Evolutionary conservation across 2,329 filamentous ascomycete genomes (phyloP), one percentile per base, ranked within the genome.

Genomic region (Sclerotinia trifoliorum): DNA sequence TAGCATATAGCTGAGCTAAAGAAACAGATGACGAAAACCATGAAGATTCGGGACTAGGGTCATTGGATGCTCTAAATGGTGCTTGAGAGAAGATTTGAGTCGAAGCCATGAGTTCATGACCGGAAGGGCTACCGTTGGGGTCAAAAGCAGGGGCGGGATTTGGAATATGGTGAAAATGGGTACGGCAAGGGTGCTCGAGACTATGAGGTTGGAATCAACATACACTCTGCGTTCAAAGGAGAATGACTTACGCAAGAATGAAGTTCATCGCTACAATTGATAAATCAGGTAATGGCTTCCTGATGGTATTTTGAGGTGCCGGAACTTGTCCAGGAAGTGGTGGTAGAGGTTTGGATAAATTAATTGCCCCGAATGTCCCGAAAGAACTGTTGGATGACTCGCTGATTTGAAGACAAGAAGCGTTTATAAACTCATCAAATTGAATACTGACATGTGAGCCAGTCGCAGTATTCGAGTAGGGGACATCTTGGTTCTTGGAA

Each of bases 21-120:
- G 70, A 66, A 7, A 70, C 49, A 1, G 32, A 57, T 24, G 70
- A 66, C 4, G 57, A 65, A n/a, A 52, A 55, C 68, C 70, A 72
- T 5, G 67, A 69, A 1, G 42, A 4, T 48, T 56, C 35, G 7
- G 70, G 26, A 26, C 5, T 11, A 62, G 44, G 11, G 3, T 26
- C 55, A n/a, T 54, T 3, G 39, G 71, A 71, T 24, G 71, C 52
- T 19, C 35, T 44, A 7, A 51, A 17, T 8, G 73, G 74, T 7
- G 74, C 73, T 44, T 69, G 57, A 2, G 70, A 60, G 58, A 74
- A 75, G 13, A 76, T 68, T 19, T 71, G 61, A 1, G 74, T 74
- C 2, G 72, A 72, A 4, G 73, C 73, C 72, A 76, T 74, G 51
- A 76, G 68, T 61, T 75, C 72, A 67, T 76, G 74, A n/a, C 72